A percentile compares a stretch with the other conserved stretches of the same genome.
Evolutionary conservation across 1,139 yeast species (phyloP).

Genomic region (Magnusiomyces tetraspermus): DNA sequence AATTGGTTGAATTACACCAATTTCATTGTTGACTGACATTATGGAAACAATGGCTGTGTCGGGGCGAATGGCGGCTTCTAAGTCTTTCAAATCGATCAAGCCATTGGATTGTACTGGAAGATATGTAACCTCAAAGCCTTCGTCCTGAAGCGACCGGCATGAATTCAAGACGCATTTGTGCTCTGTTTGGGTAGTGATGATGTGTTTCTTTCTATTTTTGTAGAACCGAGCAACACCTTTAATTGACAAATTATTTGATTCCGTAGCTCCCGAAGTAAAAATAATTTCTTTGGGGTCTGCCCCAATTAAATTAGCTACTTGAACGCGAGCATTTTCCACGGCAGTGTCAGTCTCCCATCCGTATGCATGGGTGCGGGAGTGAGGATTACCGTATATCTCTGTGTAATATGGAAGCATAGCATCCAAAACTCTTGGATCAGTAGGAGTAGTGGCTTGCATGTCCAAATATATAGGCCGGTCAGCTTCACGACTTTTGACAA

Average conservation of each 20-base stretch:
- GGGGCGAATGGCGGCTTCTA: constrained; percentile 77
- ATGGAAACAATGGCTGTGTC: constrained; percentile 85
- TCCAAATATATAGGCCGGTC: constrained; percentile 82
- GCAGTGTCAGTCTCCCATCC: constrained; percentile 98
- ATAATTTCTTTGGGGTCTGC: constrained; percentile 97
- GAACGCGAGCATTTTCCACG: constrained; percentile 75
- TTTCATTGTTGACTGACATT: constrained; percentile 97
- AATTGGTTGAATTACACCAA: constrained; percentile 93
- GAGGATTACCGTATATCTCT: constrained; percentile 95
- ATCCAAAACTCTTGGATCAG: constrained; percentile 93
- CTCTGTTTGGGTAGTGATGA: constrained; percentile 93
- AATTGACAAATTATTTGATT: constrained; percentile 85
- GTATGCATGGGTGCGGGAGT: constrained; percentile 92
- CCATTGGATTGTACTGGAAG: constrained; percentile 80
- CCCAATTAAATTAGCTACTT: constrained; percentile 71
- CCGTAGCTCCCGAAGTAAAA: constrained; percentile 97
- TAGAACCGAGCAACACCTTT: constrained; percentile 95
- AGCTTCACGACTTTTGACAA: constrained; percentile 10
- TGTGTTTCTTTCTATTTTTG: constrained; percentile 79
- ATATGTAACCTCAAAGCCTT: constrained; percentile 93
- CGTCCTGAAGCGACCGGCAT: constrained; percentile 89
- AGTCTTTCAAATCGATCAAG: constrained; percentile 61
- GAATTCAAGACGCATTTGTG: constrained; percentile 97
- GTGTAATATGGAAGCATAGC: constrained; percentile 88
- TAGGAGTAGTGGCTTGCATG: constrained; percentile 97